phyloP scores from a whole-genome alignment of 164 flowering plant species.

The Chimonanthus praecox region DNA sequence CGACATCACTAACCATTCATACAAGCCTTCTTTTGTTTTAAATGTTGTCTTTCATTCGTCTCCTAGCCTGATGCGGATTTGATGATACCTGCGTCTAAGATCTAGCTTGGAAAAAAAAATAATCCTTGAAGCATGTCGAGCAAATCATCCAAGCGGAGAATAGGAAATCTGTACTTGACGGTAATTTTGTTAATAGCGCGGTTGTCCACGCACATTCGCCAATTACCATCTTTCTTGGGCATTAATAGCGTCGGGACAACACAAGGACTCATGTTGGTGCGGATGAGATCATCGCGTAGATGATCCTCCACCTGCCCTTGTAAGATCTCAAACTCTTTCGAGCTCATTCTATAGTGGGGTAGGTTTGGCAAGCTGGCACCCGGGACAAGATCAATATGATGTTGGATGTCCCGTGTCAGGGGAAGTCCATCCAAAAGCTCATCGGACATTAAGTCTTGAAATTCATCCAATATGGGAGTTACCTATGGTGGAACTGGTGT shows the following conservation, averaged over 20 bases:
- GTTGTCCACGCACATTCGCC: constrained; percentile 5
- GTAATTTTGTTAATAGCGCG: constrained; percentile 9
- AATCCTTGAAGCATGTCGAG: background rate
- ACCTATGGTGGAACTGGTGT: background rate
- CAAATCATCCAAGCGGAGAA: background rate
- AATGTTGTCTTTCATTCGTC: constrained; percentile 3
- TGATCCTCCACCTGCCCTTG: background rate
- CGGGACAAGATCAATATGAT: background rate
- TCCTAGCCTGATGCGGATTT: background rate
- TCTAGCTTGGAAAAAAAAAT: background rate
- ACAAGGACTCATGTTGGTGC: background rate
- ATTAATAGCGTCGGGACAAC: background rate
- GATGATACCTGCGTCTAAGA: constrained; percentile 1
- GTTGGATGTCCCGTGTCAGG: background rate
- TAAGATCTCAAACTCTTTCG: background rate
- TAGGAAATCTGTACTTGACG: background rate
- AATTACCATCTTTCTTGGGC: constrained; percentile 8
- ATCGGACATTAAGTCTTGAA: background rate
- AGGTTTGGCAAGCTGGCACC: constrained; percentile 1
- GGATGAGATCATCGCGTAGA: background rate
- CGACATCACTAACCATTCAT: constrained; percentile 2
- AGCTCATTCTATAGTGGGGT: background rate
- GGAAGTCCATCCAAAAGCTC: background rate
- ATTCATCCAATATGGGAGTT: background rate
- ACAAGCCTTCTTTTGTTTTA: constrained; percentile 1